A percentile compares a stretch with the other conserved stretches of the same genome.
Conservation (phyloP, 1,284 basidiomycete species). For the Moesziomyces antarcticus region DNA sequence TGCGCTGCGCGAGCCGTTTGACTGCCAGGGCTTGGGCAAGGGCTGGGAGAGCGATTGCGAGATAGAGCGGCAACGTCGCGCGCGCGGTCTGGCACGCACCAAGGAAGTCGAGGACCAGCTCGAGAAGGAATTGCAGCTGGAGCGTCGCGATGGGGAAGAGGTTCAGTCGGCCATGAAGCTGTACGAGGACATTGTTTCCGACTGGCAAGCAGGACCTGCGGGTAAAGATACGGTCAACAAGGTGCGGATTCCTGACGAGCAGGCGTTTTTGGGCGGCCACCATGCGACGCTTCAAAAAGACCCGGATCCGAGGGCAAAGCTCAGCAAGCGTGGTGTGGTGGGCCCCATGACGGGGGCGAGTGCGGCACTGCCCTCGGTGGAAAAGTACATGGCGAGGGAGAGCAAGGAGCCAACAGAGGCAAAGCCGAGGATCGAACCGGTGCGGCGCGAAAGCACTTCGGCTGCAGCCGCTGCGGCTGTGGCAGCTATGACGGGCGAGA, state of each 20-base stretch:
- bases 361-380: conserved; percentile 45
- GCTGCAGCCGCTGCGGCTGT: conserved; percentile 31
- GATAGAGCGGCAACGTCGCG: conserved; percentile 39
- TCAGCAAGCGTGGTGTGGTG: conserved; percentile 42
- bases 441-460: conserved; percentile 27
- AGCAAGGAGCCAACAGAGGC: conserved; percentile 1
- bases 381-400: conserved; percentile 34
- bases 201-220: conserved; percentile 45
- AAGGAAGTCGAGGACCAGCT: conserved; percentile 42
- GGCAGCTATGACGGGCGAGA: conserved; percentile 22
- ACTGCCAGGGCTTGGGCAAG: conserved; percentile 80
- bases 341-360: conserved; percentile 53
- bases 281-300: conserved; percentile 49
- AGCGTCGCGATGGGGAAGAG: conserved; percentile 20
- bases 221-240: conserved; percentile 12
- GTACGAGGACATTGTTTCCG: conserved; percentile 60
- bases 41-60: conserved; percentile 72
- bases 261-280: conserved; percentile 48
- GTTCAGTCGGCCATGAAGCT: conserved; percentile 55
- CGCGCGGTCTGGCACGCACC: conserved; percentile 22
- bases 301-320: conserved; percentile 29
- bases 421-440: not conserved
- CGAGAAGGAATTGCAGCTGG: conserved; percentile 40
- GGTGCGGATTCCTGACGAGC: conserved; percentile 42
- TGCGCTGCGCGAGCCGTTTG: conserved; percentile 89